A percentile compares a stretch with the other conserved stretches of the same genome.
Conservation (phyloP, 2,329 filamentous ascomycete genomes). For the Talaromyces sp. region DNA sequence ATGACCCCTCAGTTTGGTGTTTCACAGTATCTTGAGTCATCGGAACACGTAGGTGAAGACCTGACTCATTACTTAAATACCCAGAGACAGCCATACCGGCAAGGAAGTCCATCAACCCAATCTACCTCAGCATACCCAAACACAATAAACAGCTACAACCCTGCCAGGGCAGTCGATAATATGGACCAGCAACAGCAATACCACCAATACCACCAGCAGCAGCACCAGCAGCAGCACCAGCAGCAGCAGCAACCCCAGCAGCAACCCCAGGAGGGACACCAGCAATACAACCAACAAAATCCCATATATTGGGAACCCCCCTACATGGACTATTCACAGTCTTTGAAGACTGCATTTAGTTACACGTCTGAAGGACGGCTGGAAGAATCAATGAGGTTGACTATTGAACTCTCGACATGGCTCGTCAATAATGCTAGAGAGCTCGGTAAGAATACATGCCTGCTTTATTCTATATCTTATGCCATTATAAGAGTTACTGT, state of each 20-base stretch:
- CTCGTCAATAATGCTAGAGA: conserved; percentile 61
- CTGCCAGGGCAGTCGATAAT: conserved; percentile 33
- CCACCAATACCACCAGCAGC: neutral
- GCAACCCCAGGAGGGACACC: conserved; percentile 17
- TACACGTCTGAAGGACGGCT: conserved; percentile 62
- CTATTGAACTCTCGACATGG: conserved; percentile 63
- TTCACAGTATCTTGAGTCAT: conserved; percentile 68
- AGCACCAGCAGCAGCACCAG: neutral
- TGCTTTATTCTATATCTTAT: neutral
- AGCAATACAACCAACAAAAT: conserved; percentile 31
- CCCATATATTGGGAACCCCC: conserved; percentile 59
- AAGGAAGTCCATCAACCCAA: conserved; percentile 55
- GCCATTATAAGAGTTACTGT: neutral
- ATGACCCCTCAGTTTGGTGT: conserved; percentile 64
- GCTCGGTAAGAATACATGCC: conserved; percentile 54
- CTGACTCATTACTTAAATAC: conserved; percentile 62
- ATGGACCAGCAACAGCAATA: conserved; percentile 25
- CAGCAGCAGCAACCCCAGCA: neutral
- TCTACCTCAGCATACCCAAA: conserved; percentile 49
- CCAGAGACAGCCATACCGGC: conserved; percentile 57
- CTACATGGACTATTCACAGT: conserved; percentile 59
- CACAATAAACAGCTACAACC: conserved; percentile 48
- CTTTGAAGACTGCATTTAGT: conserved; percentile 63
- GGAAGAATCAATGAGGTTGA: conserved; percentile 53
- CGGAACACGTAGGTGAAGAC: conserved; percentile 60